Evolutionary conservation across 2,329 filamentous ascomycete genomes (phyloP), one percentile per base, ranked within the genome.

Genomic region (Thermothelomyces thermophilus): DNA sequence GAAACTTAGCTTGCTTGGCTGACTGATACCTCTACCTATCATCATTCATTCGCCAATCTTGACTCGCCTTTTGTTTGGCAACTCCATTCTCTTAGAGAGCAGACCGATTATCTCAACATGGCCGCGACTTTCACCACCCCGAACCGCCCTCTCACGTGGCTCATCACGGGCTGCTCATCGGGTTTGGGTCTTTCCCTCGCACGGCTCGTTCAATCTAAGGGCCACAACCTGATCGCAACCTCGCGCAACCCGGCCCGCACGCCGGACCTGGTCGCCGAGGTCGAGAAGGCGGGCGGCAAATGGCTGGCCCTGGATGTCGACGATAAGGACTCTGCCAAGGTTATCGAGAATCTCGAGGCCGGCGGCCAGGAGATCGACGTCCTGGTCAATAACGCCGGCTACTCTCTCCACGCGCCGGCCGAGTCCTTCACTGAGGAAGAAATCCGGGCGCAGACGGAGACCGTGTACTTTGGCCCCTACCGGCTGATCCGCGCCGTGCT

Each of bases 181-280:
- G 30, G 41, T 17, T 16, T 44, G 4, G 41, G 41, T 9, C 41
- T 44, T 9, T 16, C 30, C 41, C 41, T 44, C 17, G 17, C 41
- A 11, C 41, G 41, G 16, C 19, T 35, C 13, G 41, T 44, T 2
- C 41, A 33, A 16, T 5, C 16, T 16, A 8, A 22, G 11, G 41
- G 41, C 30, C 41, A 44, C 41, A 20, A 24, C 5, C 30, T 44
- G 6, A 44, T 44, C 41, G 41, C 41, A 9, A 44, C 41, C 41
- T 44, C 41, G 16, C 41, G 41, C 41, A 44, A 35, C 41, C 41
- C 41, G 3, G 19, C 30, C 30, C 41, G 41, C 30, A 44, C 41
- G 3, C 41, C 30, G 3, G 41, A 44, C 10, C 30, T 44, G 11
- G 30, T 44, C 11, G 13, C 28, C 17, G 41, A 44, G 9, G 19